phyloP scores from a whole-genome alignment of 148 eudicot species.

The Silene uniflora region DNA sequence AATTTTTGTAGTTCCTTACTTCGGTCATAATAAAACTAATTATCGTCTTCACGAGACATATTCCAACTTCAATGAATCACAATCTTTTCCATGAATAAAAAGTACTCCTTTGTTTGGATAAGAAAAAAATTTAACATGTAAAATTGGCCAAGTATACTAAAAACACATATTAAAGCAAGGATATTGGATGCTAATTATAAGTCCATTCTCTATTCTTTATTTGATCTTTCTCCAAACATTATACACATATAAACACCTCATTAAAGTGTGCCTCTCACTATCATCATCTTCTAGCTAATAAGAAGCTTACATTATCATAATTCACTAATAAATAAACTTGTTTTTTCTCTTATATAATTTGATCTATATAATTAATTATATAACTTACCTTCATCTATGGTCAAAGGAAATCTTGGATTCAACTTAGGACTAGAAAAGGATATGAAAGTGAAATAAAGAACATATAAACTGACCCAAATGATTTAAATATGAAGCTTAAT shows the following conservation, averaged over 20 bases:
- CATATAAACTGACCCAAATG: conserved; percentile 13
- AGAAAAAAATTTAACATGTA: too few relatives aligned
- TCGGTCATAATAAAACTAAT: too few relatives aligned
- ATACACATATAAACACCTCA: conserved; percentile 31
- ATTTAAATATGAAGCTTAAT: neutral
- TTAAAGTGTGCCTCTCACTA: neutral
- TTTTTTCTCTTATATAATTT: conserved; percentile 15
- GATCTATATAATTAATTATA: conserved; percentile 16
- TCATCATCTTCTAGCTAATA: conserved; percentile 9
- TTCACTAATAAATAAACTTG: conserved; percentile 27
- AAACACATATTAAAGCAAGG: neutral
- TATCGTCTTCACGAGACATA: too few relatives aligned
- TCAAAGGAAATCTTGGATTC: conserved; percentile 20
- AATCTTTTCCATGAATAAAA: too few relatives aligned
- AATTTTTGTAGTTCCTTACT: too few relatives aligned
- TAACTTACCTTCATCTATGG: conserved; percentile 20
- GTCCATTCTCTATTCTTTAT: conserved; percentile 19
- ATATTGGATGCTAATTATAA: conserved; percentile 6
- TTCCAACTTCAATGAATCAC: too few relatives aligned
- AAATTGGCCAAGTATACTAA: neutral
- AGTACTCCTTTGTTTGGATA: too few relatives aligned
- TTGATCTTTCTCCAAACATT: conserved; percentile 18
- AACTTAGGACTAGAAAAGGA: conserved; percentile 17
- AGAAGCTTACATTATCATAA: conserved; percentile 27
- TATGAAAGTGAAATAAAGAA: conserved; percentile 19